Evolutionary conservation across 176 grass and related monocot species (phyloP), one percentile per base, ranked within the genome.

Genomic region (Triticum aestivum): DNA sequence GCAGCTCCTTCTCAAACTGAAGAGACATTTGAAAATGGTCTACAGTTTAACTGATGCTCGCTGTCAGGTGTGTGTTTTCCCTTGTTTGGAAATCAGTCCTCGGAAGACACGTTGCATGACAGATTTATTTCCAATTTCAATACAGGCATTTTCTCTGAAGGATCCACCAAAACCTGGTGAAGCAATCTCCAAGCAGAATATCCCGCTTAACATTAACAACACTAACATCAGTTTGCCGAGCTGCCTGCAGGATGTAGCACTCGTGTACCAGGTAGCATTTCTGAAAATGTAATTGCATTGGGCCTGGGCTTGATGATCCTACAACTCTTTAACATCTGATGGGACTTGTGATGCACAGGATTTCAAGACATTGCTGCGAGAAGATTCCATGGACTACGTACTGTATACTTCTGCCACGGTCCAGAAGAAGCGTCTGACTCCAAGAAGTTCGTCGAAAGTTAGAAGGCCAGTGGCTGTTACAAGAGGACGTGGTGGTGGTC

Each of bases 131-230:
- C 29, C 44, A 79, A 77, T 84, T 72, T 85, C n/a, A 66, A 81
- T 84, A 65, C 92, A 97, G 94, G 90, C 92, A 87, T 97, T 97
- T 94, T 99, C 92, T 91, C n/a, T 94, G 14, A 99, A 95, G 82
- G 94, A 99, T 73, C 82, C 61, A 79, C 88, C 94, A 69, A 99
- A 99, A 79, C 71, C 92, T 84, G 89, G 87, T 35, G 94, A 97
- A 83, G 70, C 85, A 37, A 79, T 96, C 87, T 93, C 94, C 27
- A 99, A 84, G 78, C 97, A 99, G 91, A 99, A 91, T 71, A 85
- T 94, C 86, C 92, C 90, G 62, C 94, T 97, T 65, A 97, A 84
- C 79, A 88, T 93, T 76, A 81, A 83, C 80, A 91, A 79, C 68
- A 89, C 77, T 34, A 81, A 90, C 65, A 79, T 77, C 61, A 84